A percentile compares a stretch with the other conserved stretches of the same genome.
These are phyloP conservation scores for Pyracantha coccinea DNA, from an alignment of 331 rosid species.

Conservation along the genomic window DNA sequence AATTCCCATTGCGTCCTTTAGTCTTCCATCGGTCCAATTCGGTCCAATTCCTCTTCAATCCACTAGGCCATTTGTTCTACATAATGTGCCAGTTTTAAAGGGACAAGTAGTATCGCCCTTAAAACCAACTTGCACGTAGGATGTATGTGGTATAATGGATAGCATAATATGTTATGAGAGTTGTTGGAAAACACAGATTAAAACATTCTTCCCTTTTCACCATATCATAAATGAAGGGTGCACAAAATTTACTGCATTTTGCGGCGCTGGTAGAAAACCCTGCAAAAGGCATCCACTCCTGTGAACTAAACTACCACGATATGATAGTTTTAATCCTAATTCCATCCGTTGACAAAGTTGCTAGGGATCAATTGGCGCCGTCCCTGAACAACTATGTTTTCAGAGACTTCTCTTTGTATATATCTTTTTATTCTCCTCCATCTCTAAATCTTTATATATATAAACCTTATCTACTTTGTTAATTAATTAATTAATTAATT, in stretches of 20 bases:
- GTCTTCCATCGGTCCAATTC: too few species aligned
- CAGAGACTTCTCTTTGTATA: constrained; percentile 1
- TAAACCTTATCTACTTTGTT: background rate
- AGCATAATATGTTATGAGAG: too few species aligned
- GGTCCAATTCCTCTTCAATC: too few species aligned
- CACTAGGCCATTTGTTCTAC: too few species aligned
- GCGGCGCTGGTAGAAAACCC: background rate
- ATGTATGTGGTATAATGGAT: too few species aligned
- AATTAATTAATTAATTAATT: too few species aligned
- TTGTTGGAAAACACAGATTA: background rate
- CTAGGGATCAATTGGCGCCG: background rate
- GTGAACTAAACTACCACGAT: background rate
- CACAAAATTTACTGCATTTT: background rate
- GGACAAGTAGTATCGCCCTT: too few species aligned
- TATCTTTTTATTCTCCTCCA: background rate
- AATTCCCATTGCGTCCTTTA: too few species aligned
- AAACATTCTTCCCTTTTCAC: background rate
- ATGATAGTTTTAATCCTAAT: background rate
- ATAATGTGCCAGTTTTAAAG: too few species aligned
- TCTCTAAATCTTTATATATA: background rate
- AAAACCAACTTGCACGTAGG: too few species aligned
- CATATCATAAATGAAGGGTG: background rate
- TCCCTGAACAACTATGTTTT: background rate
- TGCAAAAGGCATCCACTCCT: background rate
- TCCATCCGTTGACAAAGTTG: background rate